phyloP scores from a whole-genome alignment of 1,284 basidiomycete genomes.

The Fistulinella cinereoalba region DNA sequence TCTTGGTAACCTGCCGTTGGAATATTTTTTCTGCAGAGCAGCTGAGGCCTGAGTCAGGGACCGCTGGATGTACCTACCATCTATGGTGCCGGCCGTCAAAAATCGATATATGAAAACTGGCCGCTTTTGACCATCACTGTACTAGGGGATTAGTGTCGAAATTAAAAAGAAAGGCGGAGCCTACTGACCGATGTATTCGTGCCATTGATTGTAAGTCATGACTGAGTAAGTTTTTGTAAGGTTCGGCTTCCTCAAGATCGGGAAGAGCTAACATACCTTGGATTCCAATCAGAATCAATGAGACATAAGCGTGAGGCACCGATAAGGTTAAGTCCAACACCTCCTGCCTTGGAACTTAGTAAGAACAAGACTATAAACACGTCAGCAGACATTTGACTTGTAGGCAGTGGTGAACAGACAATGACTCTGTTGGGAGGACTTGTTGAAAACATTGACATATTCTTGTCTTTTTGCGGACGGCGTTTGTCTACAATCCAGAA shows the following conservation, averaged over 20 bases:
- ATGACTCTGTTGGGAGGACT: slow-evolving; percentile 60
- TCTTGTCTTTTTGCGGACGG: slow-evolving; percentile 79
- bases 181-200: slow-evolving; percentile 80
- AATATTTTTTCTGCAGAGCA: slow-evolving; percentile 70
- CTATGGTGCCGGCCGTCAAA: slow-evolving; percentile 77
- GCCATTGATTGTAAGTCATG: slow-evolving; percentile 98
- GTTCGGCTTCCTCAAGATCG: neutral
- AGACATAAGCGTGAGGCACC: slow-evolving; percentile 84
- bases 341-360: slow-evolving; percentile 93
- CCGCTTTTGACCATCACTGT: slow-evolving; percentile 90
- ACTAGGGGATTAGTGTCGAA: slow-evolving; percentile 4
- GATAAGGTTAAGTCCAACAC: slow-evolving; percentile 92
- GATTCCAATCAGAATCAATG: slow-evolving; percentile 96
- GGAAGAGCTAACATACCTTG: slow-evolving; percentile 51
- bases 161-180: neutral
- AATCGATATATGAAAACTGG: slow-evolving; percentile 94
- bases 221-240: slow-evolving; percentile 35
- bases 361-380: slow-evolving; percentile 80
- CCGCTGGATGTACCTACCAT: slow-evolving; percentile 44
- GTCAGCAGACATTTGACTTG: slow-evolving; percentile 9
- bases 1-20: slow-evolving; percentile 95
- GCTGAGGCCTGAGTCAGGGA: neutral
- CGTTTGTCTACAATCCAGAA: slow-evolving; percentile 57
- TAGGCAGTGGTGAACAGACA: slow-evolving; percentile 49
- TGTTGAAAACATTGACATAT: slow-evolving; percentile 80